Conservation (phyloP, 139 green algal genomes). For the Astrephomene gubernaculifera region DNA sequence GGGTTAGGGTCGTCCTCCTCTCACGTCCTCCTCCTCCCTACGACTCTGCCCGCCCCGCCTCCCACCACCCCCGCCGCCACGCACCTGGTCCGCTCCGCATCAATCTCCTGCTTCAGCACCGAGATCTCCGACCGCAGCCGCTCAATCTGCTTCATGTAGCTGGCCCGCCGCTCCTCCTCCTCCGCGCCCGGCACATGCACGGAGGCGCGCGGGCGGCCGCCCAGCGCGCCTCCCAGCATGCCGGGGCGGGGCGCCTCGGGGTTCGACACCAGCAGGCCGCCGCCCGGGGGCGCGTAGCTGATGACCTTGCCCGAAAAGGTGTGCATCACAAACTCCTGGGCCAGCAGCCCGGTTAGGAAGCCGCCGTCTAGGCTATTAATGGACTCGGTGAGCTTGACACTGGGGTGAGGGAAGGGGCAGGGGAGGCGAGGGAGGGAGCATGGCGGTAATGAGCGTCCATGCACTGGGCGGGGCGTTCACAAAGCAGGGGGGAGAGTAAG, state of each 20-base stretch:
- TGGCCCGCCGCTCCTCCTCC: slow-evolving; percentile 51
- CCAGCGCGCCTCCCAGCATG: background rate
- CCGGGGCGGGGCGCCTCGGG: background rate
- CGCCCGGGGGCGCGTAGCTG: slow-evolving; percentile 51
- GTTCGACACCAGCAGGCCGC: slow-evolving; percentile 39
- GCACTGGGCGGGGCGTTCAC: too few relatives aligned
- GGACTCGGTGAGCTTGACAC: slow-evolving; percentile 64
- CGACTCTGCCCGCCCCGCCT: background rate
- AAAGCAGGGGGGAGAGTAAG: background rate
- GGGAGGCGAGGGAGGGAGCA: background rate
- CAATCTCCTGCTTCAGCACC: slow-evolving; percentile 58
- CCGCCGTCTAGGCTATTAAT: slow-evolving; percentile 74
- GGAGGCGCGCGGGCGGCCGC: background rate
- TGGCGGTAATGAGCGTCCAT: too few relatives aligned
- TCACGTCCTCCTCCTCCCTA: background rate
- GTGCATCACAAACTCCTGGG: slow-evolving; percentile 76
- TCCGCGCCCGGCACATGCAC: slow-evolving; percentile 22
- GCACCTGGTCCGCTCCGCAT: slow-evolving; percentile 54
- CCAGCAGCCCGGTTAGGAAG: slow-evolving; percentile 64
- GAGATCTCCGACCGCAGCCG: slow-evolving; percentile 60
- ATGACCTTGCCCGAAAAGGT: slow-evolving; percentile 80
- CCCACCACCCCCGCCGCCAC: background rate
- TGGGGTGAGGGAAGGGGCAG: background rate
- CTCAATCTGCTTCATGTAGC: slow-evolving; percentile 53
- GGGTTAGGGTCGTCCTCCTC: background rate